phyloP scores from a whole-genome alignment of 2,329 filamentous ascomycete genomes.

The Cercospora sojina region DNA sequence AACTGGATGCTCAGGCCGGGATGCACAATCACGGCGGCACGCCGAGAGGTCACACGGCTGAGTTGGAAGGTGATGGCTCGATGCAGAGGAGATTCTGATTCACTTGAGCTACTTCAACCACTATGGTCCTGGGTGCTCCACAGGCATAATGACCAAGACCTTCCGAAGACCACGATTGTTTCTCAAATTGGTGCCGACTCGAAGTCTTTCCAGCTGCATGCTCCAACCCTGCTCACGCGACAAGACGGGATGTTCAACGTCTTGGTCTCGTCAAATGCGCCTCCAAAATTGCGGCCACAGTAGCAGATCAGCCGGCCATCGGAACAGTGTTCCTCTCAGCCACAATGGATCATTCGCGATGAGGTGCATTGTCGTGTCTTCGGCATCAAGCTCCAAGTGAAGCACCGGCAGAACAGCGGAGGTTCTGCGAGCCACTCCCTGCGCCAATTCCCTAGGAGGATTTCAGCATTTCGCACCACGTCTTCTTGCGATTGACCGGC shows the following conservation, averaged over 20 bases:
- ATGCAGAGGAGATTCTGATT: background rate
- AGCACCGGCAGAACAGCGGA: background rate
- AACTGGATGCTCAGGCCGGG: slow-evolving; percentile 2
- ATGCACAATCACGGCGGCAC: background rate
- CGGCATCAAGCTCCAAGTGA: background rate
- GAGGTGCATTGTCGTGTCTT: background rate
- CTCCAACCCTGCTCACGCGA: no score
- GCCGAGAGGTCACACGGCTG: background rate
- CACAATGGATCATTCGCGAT: background rate
- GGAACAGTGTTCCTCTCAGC: background rate
- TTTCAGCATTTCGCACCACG: background rate
- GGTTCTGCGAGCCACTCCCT: background rate
- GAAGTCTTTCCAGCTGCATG: no score
- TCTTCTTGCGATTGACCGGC: background rate
- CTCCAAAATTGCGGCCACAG: background rate
- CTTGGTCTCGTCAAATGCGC: background rate
- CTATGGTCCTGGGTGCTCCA: background rate
- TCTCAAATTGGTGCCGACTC: background rate
- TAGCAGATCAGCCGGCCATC: background rate
- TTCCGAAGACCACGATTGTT: background rate
- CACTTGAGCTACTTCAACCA: background rate
- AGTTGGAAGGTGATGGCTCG: slow-evolving; percentile 6
- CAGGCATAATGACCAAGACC: background rate
- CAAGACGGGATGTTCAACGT: no score
- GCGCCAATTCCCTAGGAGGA: background rate